Evolutionary conservation across 495 filamentous ascomycete genomes (phyloP), one percentile per base, ranked within the genome.

Genomic region (Beverwykella pulmonaria): DNA sequence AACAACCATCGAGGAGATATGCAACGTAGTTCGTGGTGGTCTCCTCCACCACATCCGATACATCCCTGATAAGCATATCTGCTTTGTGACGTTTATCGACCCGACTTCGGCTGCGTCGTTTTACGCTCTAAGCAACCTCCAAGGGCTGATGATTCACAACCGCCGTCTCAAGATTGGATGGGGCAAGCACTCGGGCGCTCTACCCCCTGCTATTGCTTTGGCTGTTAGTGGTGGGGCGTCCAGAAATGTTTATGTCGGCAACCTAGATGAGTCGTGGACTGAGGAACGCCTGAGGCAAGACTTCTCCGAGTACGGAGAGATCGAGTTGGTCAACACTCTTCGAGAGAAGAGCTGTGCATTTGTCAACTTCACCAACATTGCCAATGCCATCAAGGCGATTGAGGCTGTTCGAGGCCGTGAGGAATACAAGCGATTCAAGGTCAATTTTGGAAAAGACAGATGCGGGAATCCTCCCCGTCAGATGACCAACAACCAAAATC

Each of bases 11-110:
- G 94, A 98, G 78, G 94, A 97, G 76, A 97, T 97, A 75, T 79
- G 77, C 62, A 73, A 76, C 53, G 74, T 79, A 17, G 73, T 79
- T 22, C 67, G 70, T 17, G 75, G 71, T 36, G 77, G 77, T 25
- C 76, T 77, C 63, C 81, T 98, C 73, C 94, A 98, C 75, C 94
- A 98, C 76, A 94, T 98, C 77, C 92, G 94, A 58, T 98, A 97
- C 79, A 98, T 98, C 70, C 95, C 94, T 26, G 94, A 98, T 81
- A 98, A 98, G 83, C 94, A 98, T 78, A 98, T 98, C 71, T 98
- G 94, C 82, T 98, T 98, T 71, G 94, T 98, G 41, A 98, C 94
- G 1, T 98, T 98, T 80, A 98, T 98, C 76, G 94, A 98, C 77
- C 94, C 94, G 34, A 98, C 95, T 19, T 94, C 94, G 8, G 95